Conservation (phyloP, 768 basidiomycete genomes). For the Lactifluus echinatus region DNA sequence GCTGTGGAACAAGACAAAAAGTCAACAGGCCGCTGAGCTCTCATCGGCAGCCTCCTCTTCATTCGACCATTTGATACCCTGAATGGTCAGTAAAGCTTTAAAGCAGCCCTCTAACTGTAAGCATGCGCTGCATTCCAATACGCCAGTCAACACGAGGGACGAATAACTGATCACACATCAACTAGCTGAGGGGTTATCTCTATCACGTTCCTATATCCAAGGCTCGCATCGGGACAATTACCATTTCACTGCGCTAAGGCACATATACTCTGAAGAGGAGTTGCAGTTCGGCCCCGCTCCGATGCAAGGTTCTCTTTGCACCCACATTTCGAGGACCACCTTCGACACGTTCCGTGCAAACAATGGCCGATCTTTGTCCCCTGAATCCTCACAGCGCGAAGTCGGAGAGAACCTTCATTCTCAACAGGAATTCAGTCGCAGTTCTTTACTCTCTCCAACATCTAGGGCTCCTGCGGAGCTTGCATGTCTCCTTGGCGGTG, state of each 20-base stretch:
- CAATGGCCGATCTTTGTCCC: not conserved
- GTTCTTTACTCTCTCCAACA: conserved; percentile 42
- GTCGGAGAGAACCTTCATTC: not conserved
- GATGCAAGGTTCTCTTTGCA: not conserved
- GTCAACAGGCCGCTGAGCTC: not conserved
- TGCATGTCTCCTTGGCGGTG: conserved; percentile 54
- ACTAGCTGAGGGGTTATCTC: not conserved
- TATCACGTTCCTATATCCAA: not conserved
- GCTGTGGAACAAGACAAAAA: not conserved
- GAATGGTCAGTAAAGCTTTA: not conserved
- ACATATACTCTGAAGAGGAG: not conserved
- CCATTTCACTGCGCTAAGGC: not conserved
- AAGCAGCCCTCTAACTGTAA: not conserved
- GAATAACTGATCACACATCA: not conserved
- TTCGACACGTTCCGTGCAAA: conserved; percentile 5
- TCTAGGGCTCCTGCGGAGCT: conserved; percentile 48
- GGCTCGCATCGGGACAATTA: not conserved
- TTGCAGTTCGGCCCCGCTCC: too few relatives aligned
- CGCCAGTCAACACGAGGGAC: not conserved
- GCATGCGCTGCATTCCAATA: not conserved
- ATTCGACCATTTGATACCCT: not conserved
- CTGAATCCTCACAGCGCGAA: not conserved
- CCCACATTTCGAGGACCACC: not conserved
- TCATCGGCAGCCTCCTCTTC: not conserved
- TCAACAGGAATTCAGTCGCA: conserved; percentile 41